Base-by-base conservation (phyloP, 2,329 filamentous ascomycete genomes). In the Nannizzia gypsea region DNA sequence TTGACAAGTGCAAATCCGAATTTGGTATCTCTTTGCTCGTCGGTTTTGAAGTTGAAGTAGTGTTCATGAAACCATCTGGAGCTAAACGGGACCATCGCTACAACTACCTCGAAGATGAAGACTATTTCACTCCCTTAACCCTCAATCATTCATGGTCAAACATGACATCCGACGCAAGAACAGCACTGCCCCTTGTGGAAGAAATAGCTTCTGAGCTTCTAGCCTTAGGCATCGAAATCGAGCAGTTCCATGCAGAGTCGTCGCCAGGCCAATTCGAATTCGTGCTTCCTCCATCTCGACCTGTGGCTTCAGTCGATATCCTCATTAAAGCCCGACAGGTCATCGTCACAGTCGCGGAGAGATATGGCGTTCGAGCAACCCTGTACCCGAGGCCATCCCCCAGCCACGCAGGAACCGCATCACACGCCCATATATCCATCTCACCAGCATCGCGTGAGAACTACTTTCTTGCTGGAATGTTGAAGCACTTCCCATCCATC, bases 31-130 rank as follows among this genome's bases (percentile, higher is more conserved):
- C 77, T 2, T 83, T 90, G 55, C 76, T 85, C 0, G 72, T 90
- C 15, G 90, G 89, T 0, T 95, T 93, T 64, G 90, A 95, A 71
- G 83, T 95, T 44, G 89, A 95, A 71, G 82, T 93, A 8, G 79
- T 88, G 1, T 84, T 95, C 64, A 76, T 92, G 64, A 78, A 79
- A 44, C 78, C 78, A 20, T 67, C 72, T 36, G 65, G 67, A 6
- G 66, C 71, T 26, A 15, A 34, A 13, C 34, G 42, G 11, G 42
- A 58, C 17, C 38, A 40, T 48, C 3, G n/a, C 6, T 46, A 48
- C 20, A 48, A 48, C 3, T 46, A 58, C 13, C 64, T 63, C 3
- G 62, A 64, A 0, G 50, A 11, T 3, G 64, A 68, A 8, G 63
- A 68, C 1, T 70, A 72, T 3, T 72, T 77, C 62, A 66, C 72